Evolutionary conservation across 164 flowering plant genomes (phyloP), one percentile per base, ranked within the genome.

Genomic region (Aristolochia fimbriata): DNA sequence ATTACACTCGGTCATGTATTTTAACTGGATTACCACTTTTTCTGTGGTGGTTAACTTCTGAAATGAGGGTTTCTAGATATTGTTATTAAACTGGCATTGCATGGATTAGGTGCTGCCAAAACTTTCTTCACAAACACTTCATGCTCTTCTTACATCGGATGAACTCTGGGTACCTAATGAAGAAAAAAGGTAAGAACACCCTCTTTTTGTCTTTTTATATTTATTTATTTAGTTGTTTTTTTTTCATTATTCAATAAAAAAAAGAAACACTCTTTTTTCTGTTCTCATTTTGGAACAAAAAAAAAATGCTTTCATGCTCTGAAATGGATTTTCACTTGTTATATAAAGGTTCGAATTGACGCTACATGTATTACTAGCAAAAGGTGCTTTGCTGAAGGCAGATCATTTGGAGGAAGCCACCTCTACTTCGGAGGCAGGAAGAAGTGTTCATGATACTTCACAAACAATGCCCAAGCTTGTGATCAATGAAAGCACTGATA

Each of bases 111-210:
- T 94, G 59, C 91, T 94, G 49, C 96, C 97, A 33, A 88, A 83
- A 71, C 86, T 94, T 69, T 94, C 99, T 25, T 73, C 96, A 66
- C 99, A 85, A 72, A 91, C 96, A 24, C 68, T 88, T 65, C 85
- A 78, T 77, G 88, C 97, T 46, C 68, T 94, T 65, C 81, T 94
- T 62, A 90, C 97, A 37, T 87, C 97, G 7, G 85, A 94, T 80
- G 87, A 85, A 59, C 70, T 94, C 49, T 94, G 97, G 99, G 86
- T 94, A 61, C 90, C 95, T 47, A 81, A 78, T 73, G 99, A 94
- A 81, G 96, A 91, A 77, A 83, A 82, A 66, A 60, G 97, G 99
- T 91, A 75, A 80, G 73, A 23, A 11, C 1, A 7, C 43, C 8
- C 12, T 3, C n/a, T n/a, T n/a, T 52, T 52, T 22, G 30, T 20